Evolutionary conservation across 176 grass and related monocot genomes (phyloP).

Genomic region (Eragrostis nindensis): DNA sequence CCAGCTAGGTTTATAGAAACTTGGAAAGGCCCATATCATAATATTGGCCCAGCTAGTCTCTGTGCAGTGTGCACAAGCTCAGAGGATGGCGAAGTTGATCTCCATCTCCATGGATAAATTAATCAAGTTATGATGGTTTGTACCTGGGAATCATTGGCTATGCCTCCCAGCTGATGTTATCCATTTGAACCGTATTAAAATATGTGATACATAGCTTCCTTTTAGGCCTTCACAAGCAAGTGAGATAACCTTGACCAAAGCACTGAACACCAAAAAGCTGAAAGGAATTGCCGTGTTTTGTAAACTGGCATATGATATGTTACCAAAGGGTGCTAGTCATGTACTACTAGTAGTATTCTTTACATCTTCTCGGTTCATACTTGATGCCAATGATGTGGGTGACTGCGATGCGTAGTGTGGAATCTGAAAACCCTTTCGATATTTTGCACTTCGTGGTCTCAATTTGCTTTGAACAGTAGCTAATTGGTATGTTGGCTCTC

Average conservation of each 20-base stretch:
- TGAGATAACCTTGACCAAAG: constrained; percentile 34
- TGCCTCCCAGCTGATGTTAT: constrained; percentile 25
- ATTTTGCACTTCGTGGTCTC: not conserved
- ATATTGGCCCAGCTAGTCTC: constrained; percentile 13
- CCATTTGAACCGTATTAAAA: constrained; percentile 39
- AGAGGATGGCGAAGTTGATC: no score
- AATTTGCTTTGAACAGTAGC: not conserved
- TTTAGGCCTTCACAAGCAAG: constrained; percentile 29
- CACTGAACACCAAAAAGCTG: constrained; percentile 21
- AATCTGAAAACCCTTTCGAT: not conserved
- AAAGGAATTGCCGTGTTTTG: constrained; percentile 13
- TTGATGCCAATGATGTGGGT: constrained; percentile 1
- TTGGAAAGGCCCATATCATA: not conserved
- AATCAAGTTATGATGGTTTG: constrained; percentile 11
- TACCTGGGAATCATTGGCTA: constrained; percentile 18
- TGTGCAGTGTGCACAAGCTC: not conserved
- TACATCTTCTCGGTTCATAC: not conserved
- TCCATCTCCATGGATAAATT: no score
- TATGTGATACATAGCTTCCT: constrained; percentile 9
- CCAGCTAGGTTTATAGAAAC: constrained; percentile 9
- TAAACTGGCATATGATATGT: not conserved
- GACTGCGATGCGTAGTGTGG: not conserved
- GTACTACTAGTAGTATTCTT: no score
- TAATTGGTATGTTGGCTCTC: not conserved
- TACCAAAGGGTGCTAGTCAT: constrained; percentile 11